These are phyloP conservation scores for Alternaria ethzedia DNA, from an alignment of 2,329 filamentous ascomycete species.

Conservation along the genomic window DNA sequence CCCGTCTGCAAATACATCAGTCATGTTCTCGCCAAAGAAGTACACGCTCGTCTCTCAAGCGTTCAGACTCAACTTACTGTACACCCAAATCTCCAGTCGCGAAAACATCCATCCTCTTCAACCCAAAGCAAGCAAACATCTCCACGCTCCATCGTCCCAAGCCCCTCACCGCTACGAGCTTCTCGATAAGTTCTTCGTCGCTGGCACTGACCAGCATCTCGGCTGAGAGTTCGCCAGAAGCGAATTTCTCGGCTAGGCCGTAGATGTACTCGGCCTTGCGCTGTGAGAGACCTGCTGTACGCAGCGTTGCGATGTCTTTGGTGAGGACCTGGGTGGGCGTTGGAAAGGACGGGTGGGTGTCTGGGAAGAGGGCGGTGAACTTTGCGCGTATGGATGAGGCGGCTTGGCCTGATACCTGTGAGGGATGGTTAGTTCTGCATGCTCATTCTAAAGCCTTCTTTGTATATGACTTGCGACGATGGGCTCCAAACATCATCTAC, in stretches of 20 bases:
- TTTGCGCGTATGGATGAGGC: conserved; percentile 87
- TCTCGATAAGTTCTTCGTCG: conserved; percentile 85
- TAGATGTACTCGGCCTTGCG: conserved; percentile 95
- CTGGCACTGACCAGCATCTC: conserved; percentile 76
- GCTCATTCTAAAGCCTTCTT: not conserved
- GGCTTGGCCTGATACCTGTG: conserved; percentile 81
- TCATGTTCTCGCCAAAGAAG: not conserved
- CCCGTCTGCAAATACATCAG: conserved; percentile 59
- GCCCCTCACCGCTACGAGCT: conserved; percentile 83
- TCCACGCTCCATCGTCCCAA: conserved; percentile 87
- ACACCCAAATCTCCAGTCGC: conserved; percentile 91
- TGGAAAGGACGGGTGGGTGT: conserved; percentile 65
- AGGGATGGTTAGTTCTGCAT: not conserved
- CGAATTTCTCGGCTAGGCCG: conserved; percentile 84
- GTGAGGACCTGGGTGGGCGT: conserved; percentile 74
- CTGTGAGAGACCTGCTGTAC: conserved; percentile 87
- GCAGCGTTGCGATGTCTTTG: conserved; percentile 67
- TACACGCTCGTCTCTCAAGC: not conserved
- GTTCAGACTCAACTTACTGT: conserved; percentile 62
- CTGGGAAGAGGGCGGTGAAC: conserved; percentile 59
- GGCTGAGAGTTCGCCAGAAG: conserved; percentile 74
- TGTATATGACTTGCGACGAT: too few species aligned
- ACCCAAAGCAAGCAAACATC: conserved; percentile 93
- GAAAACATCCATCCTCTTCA: conserved; percentile 95
- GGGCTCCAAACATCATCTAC: not conserved